Conservation (phyloP, 2,329 filamentous ascomycete genomes). For the Penicillium sp. region DNA sequence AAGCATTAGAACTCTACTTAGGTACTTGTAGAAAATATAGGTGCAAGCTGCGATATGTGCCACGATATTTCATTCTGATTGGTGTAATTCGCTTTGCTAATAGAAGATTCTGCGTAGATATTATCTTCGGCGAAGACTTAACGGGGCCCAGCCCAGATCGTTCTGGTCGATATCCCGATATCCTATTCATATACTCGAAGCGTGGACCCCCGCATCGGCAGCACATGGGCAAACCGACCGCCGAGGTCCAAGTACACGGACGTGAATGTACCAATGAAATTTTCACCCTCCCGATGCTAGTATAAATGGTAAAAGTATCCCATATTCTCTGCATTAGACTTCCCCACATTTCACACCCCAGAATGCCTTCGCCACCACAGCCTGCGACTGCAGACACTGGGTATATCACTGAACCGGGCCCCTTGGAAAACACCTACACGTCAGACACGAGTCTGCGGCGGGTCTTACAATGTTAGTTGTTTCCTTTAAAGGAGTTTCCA, state of each 20-base stretch:
- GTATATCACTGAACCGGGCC: conserved; percentile 54
- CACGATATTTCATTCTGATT: background rate
- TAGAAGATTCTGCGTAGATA: no score
- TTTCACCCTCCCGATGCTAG: background rate
- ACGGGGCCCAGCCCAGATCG: no score
- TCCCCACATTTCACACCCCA: background rate
- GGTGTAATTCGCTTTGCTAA: no score
- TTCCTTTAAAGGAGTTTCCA: background rate
- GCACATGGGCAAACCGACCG: conserved; percentile 17
- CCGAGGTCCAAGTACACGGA: conserved; percentile 14
- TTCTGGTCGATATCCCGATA: background rate
- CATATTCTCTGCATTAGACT: background rate
- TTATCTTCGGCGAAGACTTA: no score
- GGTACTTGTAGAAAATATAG: background rate
- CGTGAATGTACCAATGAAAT: conserved; percentile 1
- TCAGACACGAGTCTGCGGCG: conserved; percentile 54
- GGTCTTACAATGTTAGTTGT: conserved; percentile 47
- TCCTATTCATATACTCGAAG: background rate
- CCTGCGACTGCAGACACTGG: conserved; percentile 43
- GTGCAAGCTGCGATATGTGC: background rate
- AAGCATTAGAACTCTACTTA: no score
- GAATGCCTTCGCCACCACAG: conserved; percentile 10
- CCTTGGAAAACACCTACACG: conserved; percentile 54
- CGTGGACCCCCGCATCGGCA: background rate
- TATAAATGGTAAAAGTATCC: background rate